These are phyloP conservation scores for Apiospora phragmitis DNA, from an alignment of 2,329 filamentous ascomycete genomes.

Conservation along the genomic window DNA sequence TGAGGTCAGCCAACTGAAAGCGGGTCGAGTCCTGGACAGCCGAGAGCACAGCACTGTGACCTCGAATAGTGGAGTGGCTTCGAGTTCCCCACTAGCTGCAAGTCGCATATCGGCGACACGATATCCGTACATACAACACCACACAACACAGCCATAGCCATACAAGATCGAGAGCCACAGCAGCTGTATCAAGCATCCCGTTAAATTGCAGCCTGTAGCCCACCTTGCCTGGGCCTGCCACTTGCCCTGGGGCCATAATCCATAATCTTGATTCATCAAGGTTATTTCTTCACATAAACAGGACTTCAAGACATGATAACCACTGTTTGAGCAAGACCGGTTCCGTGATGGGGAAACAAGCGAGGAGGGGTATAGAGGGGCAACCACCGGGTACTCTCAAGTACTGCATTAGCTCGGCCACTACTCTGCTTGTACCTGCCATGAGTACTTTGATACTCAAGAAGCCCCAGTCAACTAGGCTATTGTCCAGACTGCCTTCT, in stretches of 20 bases:
- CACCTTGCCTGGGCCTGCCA: background rate
- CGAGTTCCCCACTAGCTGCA: background rate
- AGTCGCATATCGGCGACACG: background rate
- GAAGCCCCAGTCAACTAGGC: background rate
- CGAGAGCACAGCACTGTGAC: background rate
- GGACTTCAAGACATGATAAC: background rate
- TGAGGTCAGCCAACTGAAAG: background rate
- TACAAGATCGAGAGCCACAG: background rate
- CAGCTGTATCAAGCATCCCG: background rate
- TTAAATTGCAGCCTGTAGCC: background rate
- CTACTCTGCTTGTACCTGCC: background rate
- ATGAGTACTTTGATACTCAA: background rate
- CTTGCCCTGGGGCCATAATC: background rate
- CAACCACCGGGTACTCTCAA: background rate
- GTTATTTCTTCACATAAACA: background rate
- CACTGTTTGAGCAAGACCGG: background rate
- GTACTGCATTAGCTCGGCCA: background rate
- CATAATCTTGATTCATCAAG: background rate
- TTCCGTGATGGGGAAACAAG: background rate
- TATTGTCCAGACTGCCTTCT: background rate
- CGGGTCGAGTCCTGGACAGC: background rate
- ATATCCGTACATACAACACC: background rate
- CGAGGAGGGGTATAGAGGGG: slow-evolving; percentile 7
- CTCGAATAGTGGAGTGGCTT: background rate
- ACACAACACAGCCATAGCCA: background rate